These are phyloP conservation scores for Apiospora arundinis DNA, from an alignment of 2,329 filamentous ascomycete species.

Conservation along the genomic window DNA sequence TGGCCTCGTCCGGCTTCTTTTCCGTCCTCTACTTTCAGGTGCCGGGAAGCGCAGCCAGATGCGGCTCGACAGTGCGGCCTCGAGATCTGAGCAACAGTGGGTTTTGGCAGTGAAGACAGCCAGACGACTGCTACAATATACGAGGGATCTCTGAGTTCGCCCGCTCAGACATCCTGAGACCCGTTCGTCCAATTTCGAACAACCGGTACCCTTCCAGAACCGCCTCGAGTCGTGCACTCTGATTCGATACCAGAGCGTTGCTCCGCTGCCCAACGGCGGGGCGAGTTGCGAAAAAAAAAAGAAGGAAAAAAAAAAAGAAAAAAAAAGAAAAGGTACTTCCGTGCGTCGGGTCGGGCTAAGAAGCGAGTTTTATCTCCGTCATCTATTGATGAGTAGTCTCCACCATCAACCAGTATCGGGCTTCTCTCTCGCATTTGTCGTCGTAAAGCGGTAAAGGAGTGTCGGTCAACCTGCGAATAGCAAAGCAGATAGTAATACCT, in stretches of 20 bases:
- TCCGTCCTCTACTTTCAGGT: background rate
- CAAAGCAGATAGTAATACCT: background rate
- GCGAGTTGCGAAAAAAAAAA: background rate
- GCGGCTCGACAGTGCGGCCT: background rate
- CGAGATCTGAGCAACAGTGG: background rate
- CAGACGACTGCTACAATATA: background rate
- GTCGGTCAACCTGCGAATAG: background rate
- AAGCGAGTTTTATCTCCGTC: constrained; percentile 14
- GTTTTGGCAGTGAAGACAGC: background rate
- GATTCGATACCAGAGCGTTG: background rate
- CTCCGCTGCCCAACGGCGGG: background rate
- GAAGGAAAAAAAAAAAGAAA: background rate
- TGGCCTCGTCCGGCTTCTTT: background rate
- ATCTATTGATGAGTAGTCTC: constrained; percentile 2
- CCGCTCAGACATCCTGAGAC: constrained; percentile 1
- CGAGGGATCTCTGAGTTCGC: background rate
- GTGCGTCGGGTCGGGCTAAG: background rate
- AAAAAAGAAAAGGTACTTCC: background rate
- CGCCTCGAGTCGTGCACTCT: background rate
- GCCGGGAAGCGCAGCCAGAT: background rate
- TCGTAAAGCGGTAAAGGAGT: constrained; percentile 18
- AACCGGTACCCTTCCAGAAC: constrained; percentile 2
- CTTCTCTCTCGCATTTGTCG: background rate
- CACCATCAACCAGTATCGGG: background rate
- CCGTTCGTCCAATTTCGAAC: constrained; percentile 12